Base-by-base conservation (phyloP, 23 red algal species). In the Chondrus crispus region DNA sequence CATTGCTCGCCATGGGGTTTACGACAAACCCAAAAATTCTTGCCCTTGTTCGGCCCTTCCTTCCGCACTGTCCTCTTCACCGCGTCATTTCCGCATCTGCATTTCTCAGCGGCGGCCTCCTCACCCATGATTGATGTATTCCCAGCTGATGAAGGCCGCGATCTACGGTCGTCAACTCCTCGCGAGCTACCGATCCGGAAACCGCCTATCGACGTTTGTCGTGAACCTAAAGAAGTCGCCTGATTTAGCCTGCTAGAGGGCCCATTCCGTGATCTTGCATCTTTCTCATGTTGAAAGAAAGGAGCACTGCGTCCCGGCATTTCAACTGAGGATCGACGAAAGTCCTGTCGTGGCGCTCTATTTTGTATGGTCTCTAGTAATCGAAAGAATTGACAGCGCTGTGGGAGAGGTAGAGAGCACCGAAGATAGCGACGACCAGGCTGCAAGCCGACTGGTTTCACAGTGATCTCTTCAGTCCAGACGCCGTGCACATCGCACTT, bases 11-110 rank as follows among this genome's bases (percentile, higher is more conserved):
- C 41, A 11, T 37, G 57, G 0, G 80, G 80, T 40, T 75, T 85
- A 2, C 26, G 9, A 37, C 90, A 93, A 16, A 75, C 46, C 60
- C 36, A 93, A 46, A 80, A 93, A 14, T 24, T 48, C 66, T 29
- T 85, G 28, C 81, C 81, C 11, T 64, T 75, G n/a, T 93, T 93
- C 13, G 77, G 68, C 0, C 90, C 90, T 4, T 74, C 2, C 81
- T 78, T 85, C 2, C 73, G 55, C 38, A 93, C 90, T 3, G 70
- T 71, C 10, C 90, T 72, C 10, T 43, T 66, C 51, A 84, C 90
- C 2, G 90, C 90, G 24, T 20, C 49, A 30, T 55, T n/a, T 10
- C 53, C 52, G 46, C 90, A 93, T 9, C 35, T 62, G 43, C 90
- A 93, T 37, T 52, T 74, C 30, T 76, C 54, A 36, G 90, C 79